Percentiles rank a stretch among this genome's conserved stretches.
These are phyloP conservation scores for Vaccinium myrtillus DNA, from an alignment of 148 eudicot species.

Conservation along the genomic window DNA sequence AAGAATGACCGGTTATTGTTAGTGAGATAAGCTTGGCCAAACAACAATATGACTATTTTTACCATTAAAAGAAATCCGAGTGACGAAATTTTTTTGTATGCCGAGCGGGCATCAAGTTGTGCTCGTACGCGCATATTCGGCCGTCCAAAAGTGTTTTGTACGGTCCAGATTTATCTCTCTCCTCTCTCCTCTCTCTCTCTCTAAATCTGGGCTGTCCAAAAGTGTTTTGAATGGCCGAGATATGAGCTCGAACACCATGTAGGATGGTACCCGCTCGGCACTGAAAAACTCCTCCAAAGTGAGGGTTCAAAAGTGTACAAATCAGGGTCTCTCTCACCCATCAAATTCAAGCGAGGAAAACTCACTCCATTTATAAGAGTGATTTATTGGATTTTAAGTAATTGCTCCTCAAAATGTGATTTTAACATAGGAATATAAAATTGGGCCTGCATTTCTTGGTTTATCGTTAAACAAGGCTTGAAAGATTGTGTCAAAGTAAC, in stretches of 20 bases:
- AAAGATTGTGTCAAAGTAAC: not conserved
- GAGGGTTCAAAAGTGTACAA: too few species aligned
- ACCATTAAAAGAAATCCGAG: not conserved
- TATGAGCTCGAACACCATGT: too few species aligned
- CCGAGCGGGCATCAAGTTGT: too few species aligned
- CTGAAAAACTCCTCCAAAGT: not conserved
- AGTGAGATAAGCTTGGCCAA: constrained; percentile 15
- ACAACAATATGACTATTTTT: not conserved
- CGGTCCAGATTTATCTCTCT: too few species aligned
- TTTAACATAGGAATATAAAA: not conserved
- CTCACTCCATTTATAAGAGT: not conserved
- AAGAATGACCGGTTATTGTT: constrained; percentile 12
- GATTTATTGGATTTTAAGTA: not conserved
- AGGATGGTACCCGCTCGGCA: too few species aligned
- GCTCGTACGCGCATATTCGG: too few species aligned
- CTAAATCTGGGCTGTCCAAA: too few species aligned
- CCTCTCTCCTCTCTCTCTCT: too few species aligned
- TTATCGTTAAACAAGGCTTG: not conserved
- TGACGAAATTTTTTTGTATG: too few species aligned
- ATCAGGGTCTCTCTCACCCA: not conserved
- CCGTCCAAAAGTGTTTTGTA: too few species aligned
- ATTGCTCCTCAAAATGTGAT: not conserved
- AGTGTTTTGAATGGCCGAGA: too few species aligned
- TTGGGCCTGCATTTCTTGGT: not conserved
- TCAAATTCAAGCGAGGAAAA: not conserved